Percentiles rank a stretch among this genome's conserved stretches.
phyloP scores from a whole-genome alignment of 257 asterid genomes.

The Forsythia viridissima region DNA sequence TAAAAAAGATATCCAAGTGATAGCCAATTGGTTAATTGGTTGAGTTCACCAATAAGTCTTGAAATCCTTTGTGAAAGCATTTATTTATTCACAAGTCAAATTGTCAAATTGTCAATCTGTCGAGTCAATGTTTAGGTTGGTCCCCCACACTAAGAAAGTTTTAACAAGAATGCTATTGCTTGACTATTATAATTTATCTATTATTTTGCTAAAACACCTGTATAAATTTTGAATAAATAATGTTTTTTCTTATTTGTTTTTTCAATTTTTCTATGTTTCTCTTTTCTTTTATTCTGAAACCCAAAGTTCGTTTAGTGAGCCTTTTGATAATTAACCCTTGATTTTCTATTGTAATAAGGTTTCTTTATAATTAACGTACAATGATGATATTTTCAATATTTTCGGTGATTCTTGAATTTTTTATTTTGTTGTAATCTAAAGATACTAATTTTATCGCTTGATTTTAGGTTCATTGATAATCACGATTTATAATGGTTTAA shows the following conservation, averaged over 20 bases:
- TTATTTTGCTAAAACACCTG: not conserved
- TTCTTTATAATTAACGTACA: not conserved
- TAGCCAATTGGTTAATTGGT: not conserved
- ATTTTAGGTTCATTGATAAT: not conserved
- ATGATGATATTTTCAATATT: not conserved
- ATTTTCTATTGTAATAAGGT: not conserved
- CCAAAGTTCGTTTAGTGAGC: not conserved
- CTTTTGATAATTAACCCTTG: not conserved
- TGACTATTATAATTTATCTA: not conserved
- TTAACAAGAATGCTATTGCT: not conserved
- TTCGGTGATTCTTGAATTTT: not conserved
- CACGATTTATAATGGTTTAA: not conserved
- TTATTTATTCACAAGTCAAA: not conserved
- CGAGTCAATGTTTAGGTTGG: not conserved
- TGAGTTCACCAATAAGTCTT: not conserved
- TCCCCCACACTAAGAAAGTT: not conserved
- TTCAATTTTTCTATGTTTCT: too few species aligned
- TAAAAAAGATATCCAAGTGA: not conserved
- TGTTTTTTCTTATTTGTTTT: not conserved
- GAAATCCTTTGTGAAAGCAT: not conserved
- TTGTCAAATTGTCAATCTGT: not conserved
- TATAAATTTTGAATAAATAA: not conserved
- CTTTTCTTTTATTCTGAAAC: too few species aligned
- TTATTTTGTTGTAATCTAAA: not conserved
- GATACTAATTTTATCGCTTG: not conserved